Percentiles rank a stretch among this genome's conserved stretches.
phyloP scores from a whole-genome alignment of 2,329 filamentous ascomycete genomes.

The Cercospora sp. region DNA sequence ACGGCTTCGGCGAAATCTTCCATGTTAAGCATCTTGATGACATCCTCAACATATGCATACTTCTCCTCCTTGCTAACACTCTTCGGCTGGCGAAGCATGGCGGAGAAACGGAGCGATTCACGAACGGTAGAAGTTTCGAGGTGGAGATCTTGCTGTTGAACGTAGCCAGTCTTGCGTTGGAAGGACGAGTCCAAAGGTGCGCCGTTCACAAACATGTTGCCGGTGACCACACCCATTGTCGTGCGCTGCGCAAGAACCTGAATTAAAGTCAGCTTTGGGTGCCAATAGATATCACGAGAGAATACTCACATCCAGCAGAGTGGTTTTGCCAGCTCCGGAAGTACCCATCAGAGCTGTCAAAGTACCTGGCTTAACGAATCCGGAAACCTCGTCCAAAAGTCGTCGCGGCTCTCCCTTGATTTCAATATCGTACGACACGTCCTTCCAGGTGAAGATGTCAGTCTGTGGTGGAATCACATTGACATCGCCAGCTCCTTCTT shows the following conservation, averaged over 20 bases:
- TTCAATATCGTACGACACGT: constrained; percentile 57
- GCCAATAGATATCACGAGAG: background rate
- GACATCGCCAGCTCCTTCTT: constrained; percentile 34
- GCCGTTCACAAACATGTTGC: constrained; percentile 66
- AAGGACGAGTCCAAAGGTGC: constrained; percentile 58
- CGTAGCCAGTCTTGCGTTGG: constrained; percentile 66
- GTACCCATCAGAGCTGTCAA: constrained; percentile 30
- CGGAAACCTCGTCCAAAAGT: constrained; percentile 56
- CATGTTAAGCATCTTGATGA: constrained; percentile 68
- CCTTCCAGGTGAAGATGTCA: constrained; percentile 53
- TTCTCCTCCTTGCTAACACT: constrained; percentile 58
- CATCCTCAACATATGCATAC: constrained; percentile 61
- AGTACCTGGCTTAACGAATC: constrained; percentile 54
- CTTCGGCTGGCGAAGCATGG: constrained; percentile 59
- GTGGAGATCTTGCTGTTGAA: constrained; percentile 66
- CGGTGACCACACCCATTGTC: constrained; percentile 63
- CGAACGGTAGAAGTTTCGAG: constrained; percentile 57
- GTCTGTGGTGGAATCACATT: constrained; percentile 46
- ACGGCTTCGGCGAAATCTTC: constrained; percentile 63
- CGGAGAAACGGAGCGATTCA: constrained; percentile 57
- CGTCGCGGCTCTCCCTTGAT: constrained; percentile 53
- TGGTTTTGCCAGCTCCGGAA: constrained; percentile 60
- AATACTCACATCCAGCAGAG: constrained; percentile 52
- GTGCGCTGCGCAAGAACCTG: constrained; percentile 57
- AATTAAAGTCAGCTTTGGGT: constrained; percentile 1